Conservation (phyloP, 2,329 filamentous ascomycete genomes). For the Pyricularia grisea region DNA sequence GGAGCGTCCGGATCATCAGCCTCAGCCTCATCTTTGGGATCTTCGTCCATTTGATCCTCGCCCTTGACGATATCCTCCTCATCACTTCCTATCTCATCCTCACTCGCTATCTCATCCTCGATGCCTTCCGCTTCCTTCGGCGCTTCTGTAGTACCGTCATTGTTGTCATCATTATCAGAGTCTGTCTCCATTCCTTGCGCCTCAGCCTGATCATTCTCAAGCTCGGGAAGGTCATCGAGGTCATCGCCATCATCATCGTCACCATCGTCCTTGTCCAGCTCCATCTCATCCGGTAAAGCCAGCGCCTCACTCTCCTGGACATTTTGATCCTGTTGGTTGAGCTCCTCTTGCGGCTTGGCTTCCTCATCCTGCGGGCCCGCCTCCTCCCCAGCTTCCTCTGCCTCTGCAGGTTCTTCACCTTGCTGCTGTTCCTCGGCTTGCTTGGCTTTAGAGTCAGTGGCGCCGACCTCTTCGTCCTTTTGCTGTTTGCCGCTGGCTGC, state of each 20-base stretch:
- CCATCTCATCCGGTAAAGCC: conserved; percentile 80
- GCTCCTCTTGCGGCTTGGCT: conserved; percentile 42
- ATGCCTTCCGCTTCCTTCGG: conserved; percentile 42
- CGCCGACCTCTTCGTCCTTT: conserved; percentile 48
- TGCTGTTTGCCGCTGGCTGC: conserved; percentile 58
- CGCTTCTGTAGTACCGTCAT: conserved; percentile 10
- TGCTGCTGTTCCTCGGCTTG: conserved; percentile 39
- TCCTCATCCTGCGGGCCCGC: conserved; percentile 52
- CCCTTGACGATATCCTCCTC: conserved; percentile 17
- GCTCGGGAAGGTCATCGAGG: conserved; percentile 47
- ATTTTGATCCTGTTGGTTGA: conserved; percentile 60
- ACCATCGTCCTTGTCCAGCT: conserved; percentile 65
- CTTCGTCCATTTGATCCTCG: conserved; percentile 32
- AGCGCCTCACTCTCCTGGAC: conserved; percentile 73
- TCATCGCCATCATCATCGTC: conserved; percentile 42
- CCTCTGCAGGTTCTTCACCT: conserved; percentile 24
- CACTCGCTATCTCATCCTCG: conserved; percentile 47
- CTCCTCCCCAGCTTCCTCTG: conserved; percentile 38
- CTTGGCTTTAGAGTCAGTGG: conserved; percentile 45
- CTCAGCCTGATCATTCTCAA: conserved; percentile 18
- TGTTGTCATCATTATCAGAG: conserved; percentile 32
- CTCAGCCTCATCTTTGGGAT: conserved; percentile 23
- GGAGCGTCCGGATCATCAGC: conserved; percentile 23
- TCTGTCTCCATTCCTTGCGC: conserved; percentile 21
- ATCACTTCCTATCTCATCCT: conserved; percentile 18